phyloP scores from a whole-genome alignment of 352 stramenopile genomes.

The Blastocystis hominis region DNA sequence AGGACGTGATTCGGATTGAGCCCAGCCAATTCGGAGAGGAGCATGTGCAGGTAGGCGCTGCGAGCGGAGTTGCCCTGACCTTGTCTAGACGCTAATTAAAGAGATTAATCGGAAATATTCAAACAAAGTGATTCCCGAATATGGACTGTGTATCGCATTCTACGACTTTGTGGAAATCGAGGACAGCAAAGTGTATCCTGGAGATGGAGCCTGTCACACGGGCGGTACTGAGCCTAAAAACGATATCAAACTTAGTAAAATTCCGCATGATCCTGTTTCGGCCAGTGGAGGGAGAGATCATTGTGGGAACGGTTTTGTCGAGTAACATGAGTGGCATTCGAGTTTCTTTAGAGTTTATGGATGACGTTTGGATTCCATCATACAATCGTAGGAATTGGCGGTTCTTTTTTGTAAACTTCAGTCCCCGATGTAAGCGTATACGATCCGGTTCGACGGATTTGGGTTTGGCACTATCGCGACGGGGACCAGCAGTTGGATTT shows the following conservation, averaged over 20 bases:
- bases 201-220: slow-evolving; percentile 74
- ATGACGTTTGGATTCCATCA: slow-evolving; percentile 57
- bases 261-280: slow-evolving; percentile 78
- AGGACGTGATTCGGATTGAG: slow-evolving; percentile 46
- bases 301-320: slow-evolving; percentile 76
- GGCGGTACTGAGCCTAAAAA: slow-evolving; percentile 63
- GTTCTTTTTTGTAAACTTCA: neutral
- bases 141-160: slow-evolving; percentile 75
- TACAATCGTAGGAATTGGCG: slow-evolving; percentile 8
- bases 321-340: slow-evolving; percentile 77
- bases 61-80: slow-evolving; percentile 72
- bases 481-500: slow-evolving; percentile 52
- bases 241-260: slow-evolving; percentile 65
- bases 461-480: slow-evolving; percentile 55
- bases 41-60: slow-evolving; percentile 1
- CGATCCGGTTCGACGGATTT: slow-evolving; percentile 25
- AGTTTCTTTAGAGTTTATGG: slow-evolving; percentile 61
- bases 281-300: slow-evolving; percentile 74
- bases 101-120: slow-evolving; percentile 79
- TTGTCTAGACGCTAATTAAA: slow-evolving; percentile 73
- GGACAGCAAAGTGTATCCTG: slow-evolving; percentile 73
- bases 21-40: slow-evolving; percentile 6
- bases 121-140: slow-evolving; percentile 77
- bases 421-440: slow-evolving; percentile 45
- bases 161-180: slow-evolving; percentile 73